These are phyloP conservation scores for Fusarium fujikuroi DNA, from an alignment of 2,329 filamentous ascomycete species.

Conservation along the genomic window DNA sequence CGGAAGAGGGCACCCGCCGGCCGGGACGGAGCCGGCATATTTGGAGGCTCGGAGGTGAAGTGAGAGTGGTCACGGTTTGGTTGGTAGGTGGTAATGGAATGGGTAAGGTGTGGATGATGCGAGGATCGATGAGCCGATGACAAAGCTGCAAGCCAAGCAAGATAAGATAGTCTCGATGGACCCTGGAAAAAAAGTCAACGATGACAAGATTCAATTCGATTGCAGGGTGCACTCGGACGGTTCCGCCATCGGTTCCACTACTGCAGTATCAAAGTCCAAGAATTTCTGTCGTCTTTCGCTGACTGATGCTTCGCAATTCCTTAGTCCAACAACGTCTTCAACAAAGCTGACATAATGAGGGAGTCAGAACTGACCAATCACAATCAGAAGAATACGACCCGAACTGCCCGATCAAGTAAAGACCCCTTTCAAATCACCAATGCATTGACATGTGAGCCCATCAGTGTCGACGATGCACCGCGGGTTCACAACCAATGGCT, in stretches of 20 bases:
- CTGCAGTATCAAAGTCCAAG: conserved; percentile 9
- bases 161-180: conserved; percentile 14
- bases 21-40: conserved; percentile 42
- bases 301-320: conserved; percentile 45
- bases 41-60: conserved; percentile 17
- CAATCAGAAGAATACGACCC: conserved; percentile 3
- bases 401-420: conserved; percentile 29
- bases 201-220: conserved; percentile 7
- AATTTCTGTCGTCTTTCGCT: conserved; percentile 23
- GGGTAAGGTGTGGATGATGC: conserved; percentile 24
- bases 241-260: conserved; percentile 35
- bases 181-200: background rate
- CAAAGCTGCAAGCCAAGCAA: conserved; percentile 29
- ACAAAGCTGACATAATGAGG: conserved; percentile 39
- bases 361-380: conserved; percentile 6
- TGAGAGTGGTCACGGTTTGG: conserved; percentile 2
- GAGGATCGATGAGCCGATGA: conserved; percentile 29
- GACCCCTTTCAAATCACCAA: conserved; percentile 4
- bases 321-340: conserved; percentile 18
- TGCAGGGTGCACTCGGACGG: conserved; percentile 1
- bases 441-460: conserved; percentile 35
- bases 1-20: conserved; percentile 38
- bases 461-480: conserved; percentile 31
- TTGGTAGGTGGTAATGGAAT: conserved; percentile 17
- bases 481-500: background rate